Evolutionary conservation across 805 yeast species (phyloP).

Genomic region (Hanseniaspora nectarophila): DNA sequence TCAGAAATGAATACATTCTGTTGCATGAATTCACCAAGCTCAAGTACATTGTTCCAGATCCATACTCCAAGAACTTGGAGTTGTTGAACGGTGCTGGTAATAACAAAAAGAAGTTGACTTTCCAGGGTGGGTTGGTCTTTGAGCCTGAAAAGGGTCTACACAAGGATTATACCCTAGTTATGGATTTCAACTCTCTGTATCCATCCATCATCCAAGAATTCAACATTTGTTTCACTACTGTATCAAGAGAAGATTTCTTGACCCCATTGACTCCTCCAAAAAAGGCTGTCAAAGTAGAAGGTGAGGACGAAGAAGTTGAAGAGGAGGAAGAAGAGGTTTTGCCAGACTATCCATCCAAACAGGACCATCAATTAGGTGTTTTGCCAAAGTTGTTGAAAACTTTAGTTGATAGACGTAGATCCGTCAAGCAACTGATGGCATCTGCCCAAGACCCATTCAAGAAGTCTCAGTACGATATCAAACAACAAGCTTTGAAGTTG

Average conservation of each 20-base stretch:
- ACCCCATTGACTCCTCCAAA: not conserved
- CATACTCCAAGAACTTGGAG: constrained; percentile 36
- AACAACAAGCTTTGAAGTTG: constrained; percentile 87
- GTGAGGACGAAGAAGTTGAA: not conserved
- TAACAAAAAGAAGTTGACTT: constrained; percentile 51
- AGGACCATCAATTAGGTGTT: constrained; percentile 56
- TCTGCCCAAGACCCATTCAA: constrained; percentile 55
- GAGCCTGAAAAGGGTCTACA: constrained; percentile 95
- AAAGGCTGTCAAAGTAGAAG: constrained; percentile 22
- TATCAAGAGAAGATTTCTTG: constrained; percentile 43
- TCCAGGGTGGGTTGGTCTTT: constrained; percentile 86
- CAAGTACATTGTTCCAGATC: constrained; percentile 80
- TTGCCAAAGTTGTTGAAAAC: constrained; percentile 73
- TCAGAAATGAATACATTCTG: constrained; percentile 85
- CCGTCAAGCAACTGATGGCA: constrained; percentile 76
- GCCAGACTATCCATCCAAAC: constrained; percentile 55
- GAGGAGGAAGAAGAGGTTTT: constrained; percentile 37
- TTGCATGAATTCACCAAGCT: constrained; percentile 79
- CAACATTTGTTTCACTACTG: constrained; percentile 94
- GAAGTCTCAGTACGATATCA: constrained; percentile 78
- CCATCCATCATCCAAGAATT: constrained; percentile 96
- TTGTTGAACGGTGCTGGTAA: constrained; percentile 34
- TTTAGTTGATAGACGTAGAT: constrained; percentile 82
- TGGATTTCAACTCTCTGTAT: constrained; percentile 96
- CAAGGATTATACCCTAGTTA: constrained; percentile 75